Base-by-base conservation (phyloP, 306 rosid species). In the Medicago lupulina region DNA sequence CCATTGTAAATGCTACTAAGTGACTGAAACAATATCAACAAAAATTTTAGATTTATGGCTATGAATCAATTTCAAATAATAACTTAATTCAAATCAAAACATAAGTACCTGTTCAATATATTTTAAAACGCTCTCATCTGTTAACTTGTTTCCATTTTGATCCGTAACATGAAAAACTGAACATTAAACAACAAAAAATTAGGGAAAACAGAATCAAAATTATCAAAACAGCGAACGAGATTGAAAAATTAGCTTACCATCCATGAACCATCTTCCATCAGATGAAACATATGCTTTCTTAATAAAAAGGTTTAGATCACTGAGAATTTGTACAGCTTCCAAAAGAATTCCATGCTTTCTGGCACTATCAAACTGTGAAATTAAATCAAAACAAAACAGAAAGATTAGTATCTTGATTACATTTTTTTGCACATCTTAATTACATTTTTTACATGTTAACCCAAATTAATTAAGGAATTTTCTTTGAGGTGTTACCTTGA, bases 261-360 rank as follows among this genome's bases (percentile, higher is more conserved):
- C 97, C 99, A 95, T 95, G 92, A 90, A 92, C 99, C 99, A 95
- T 43, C 82, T 84, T 9, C 97, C 99, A 82, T 95, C 99, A 0
- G 99, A 92, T 58, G 97, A 95, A 84, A 95, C 87, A 51, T 95
- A 90, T 0, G 97, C 99, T 71, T 95, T 95, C 81, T 95, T 88
- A 40, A 95, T 95, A 9, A 81, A 83, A 64, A 95, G 93, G 67
- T 95, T 86, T 25, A 90, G 77, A 86, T 95, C 99, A 18, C 96
- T 87, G 43, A 95, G 96, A 65, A 95, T 86, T 76, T 95, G 99
- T 3, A 95, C 92, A 12, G 99, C 97, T 71, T 92, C 97, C 40
- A 95, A 76, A 31, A 95, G 89, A 89, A 95, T 90, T 7, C 97
- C 99, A 70, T 88, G 93, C 60, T 87, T 86, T 85, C 99, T 86